A percentile compares a stretch with the other conserved stretches of the same genome.
Evolutionary conservation across 139 green algal genomes (phyloP).

Genomic region (Coccomyxa sp.): DNA sequence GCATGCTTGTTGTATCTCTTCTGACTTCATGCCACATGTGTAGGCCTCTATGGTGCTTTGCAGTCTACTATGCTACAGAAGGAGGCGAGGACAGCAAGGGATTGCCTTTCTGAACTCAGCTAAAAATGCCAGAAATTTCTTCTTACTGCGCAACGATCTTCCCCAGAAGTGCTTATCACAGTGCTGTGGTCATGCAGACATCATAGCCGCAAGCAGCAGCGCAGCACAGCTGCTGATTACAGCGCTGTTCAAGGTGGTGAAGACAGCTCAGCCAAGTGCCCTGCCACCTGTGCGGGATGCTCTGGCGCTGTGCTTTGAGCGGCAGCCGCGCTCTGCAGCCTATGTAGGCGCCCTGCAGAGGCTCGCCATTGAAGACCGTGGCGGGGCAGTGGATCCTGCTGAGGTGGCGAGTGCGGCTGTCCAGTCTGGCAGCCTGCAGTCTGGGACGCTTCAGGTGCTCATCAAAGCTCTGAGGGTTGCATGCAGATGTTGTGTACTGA

Average conservation of each 20-base stretch:
- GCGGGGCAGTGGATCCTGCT: background rate
- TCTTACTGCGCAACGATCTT: no score
- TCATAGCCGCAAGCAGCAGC: no score
- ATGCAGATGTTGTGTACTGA: no score
- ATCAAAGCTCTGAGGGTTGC: background rate
- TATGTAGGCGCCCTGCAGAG: conserved; percentile 19
- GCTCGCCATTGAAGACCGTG: conserved; percentile 12
- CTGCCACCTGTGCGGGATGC: background rate
- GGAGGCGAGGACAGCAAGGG: no score
- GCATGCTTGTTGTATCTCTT: background rate
- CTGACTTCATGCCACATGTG: no score
- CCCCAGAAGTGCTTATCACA: no score
- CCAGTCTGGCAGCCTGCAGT: conserved; percentile 12
- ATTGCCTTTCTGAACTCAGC: no score
- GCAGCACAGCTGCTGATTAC: background rate
- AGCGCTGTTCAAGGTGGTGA: background rate
- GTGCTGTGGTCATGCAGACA: no score
- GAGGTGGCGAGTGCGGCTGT: conserved; percentile 8
- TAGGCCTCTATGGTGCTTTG: no score
- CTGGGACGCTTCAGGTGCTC: conserved; percentile 14
- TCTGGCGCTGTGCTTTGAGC: conserved; percentile 10
- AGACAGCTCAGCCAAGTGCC: background rate
- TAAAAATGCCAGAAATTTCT: no score
- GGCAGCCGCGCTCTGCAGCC: background rate
- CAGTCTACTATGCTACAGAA: no score